Evolutionary conservation across 352 stramenopile genomes (phyloP).

Genomic region (Ophiocytium majus): DNA sequence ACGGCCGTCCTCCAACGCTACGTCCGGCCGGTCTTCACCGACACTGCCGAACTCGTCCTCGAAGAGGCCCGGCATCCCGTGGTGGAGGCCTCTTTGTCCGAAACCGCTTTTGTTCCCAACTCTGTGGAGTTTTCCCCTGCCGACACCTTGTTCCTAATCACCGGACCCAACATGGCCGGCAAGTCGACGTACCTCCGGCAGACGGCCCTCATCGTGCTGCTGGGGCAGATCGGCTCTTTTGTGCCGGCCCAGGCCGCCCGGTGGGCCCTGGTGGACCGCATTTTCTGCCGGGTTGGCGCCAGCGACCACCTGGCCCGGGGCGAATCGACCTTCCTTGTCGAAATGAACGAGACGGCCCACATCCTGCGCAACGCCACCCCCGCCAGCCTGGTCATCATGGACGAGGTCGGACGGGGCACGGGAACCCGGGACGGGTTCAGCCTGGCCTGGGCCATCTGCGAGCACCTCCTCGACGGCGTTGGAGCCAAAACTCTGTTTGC

Average conservation of each 20-base stretch:
- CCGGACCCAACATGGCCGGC: slow-evolving; percentile 97
- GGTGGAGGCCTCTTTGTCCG: too few relatives aligned
- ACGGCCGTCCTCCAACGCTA: not conserved
- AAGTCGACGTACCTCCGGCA: slow-evolving; percentile 98
- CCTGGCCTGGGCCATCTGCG: slow-evolving; percentile 87
- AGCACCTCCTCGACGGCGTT: slow-evolving; percentile 86
- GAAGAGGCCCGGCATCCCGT: not conserved
- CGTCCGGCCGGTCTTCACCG: slow-evolving; percentile 83
- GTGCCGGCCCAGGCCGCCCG: slow-evolving; percentile 82
- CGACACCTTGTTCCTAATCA: too few relatives aligned
- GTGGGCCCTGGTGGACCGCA: slow-evolving; percentile 23
- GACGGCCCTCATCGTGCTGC: slow-evolving; percentile 86
- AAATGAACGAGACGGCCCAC: slow-evolving; percentile 96
- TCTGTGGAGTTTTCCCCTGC: slow-evolving; percentile 81
- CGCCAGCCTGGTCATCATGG: slow-evolving; percentile 99
- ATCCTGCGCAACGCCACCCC: slow-evolving; percentile 75
- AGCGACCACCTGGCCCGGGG: slow-evolving; percentile 93
- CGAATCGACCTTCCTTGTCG: slow-evolving; percentile 99
- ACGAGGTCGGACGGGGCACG: slow-evolving; percentile 97
- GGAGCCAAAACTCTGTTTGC: slow-evolving; percentile 87
- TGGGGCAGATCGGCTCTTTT: slow-evolving; percentile 88
- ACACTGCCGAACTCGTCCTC: slow-evolving; percentile 89
- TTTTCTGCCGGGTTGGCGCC: slow-evolving; percentile 58
- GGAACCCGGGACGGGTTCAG: slow-evolving; percentile 95
- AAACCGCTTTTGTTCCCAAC: slow-evolving; percentile 57